Conservation (phyloP, 83 land plant species). For the Picea engelmannii region DNA sequence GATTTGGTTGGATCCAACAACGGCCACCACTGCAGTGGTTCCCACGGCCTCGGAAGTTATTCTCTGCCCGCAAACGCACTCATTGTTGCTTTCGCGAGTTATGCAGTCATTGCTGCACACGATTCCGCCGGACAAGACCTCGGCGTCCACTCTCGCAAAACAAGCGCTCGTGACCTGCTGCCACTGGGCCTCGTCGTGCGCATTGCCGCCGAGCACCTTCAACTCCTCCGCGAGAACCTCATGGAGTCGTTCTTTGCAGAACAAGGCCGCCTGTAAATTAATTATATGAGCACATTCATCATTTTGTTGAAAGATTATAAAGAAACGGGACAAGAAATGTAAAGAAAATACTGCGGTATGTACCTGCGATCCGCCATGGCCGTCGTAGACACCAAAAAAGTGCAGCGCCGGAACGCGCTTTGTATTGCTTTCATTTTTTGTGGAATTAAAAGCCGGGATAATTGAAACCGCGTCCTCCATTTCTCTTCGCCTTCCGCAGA, state of each 20-base stretch:
- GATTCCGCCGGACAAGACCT: conserved; percentile 18
- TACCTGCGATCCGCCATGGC: conserved; percentile 76
- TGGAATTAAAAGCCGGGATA: conserved; percentile 21
- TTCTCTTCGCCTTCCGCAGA: conserved; percentile 46
- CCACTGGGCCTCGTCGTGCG: conserved; percentile 25
- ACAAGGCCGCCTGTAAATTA: conserved; percentile 51
- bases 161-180: conserved; percentile 28
- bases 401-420: conserved; percentile 18
- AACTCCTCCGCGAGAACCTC: conserved; percentile 60
- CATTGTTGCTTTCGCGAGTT: conserved; percentile 2
- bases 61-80: conserved; percentile 33
- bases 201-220: not conserved
- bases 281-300: no score
- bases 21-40: conserved; percentile 67
- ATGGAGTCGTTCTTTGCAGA: conserved; percentile 59
- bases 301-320: not conserved
- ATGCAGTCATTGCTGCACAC: conserved; percentile 16
- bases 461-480: conserved; percentile 57
- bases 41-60: conserved; percentile 54
- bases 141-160: conserved; percentile 51
- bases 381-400: conserved; percentile 75
- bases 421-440: not conserved
- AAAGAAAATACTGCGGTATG: not conserved
- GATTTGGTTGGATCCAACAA: conserved; percentile 42
- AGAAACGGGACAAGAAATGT: not conserved